Conservation (phyloP, 345 rosid species). For the Linum lewisii region DNA sequence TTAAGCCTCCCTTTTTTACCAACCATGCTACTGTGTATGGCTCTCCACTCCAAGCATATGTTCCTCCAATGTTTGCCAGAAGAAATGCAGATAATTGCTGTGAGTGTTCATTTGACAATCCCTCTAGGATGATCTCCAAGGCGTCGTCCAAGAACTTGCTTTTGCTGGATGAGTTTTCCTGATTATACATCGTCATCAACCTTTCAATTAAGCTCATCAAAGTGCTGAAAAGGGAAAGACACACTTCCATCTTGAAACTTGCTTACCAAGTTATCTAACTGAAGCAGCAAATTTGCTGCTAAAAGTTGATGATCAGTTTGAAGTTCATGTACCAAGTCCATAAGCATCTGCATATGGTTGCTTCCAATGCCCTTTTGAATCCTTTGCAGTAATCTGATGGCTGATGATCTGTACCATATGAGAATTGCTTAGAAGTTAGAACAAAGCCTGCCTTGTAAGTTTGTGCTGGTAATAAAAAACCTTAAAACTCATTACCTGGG, state of each 20-base stretch:
- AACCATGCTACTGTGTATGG: constrained; percentile 80
- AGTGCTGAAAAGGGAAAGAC: background rate
- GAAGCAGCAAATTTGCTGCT: constrained; percentile 73
- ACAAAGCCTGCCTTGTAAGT: too few relatives aligned
- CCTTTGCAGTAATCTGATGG: constrained; percentile 48
- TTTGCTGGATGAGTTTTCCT: constrained; percentile 48
- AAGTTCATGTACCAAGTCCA: constrained; percentile 36
- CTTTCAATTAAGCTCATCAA: background rate
- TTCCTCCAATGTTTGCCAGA: constrained; percentile 79
- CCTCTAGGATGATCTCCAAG: constrained; percentile 41
- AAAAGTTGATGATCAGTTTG: constrained; percentile 45
- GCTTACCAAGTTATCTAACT: constrained; percentile 53
- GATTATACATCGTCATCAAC: constrained; percentile 13
- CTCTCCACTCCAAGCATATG: constrained; percentile 82
- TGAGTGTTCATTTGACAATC: constrained; percentile 33
- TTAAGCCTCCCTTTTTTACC: constrained; percentile 74
- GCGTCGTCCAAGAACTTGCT: constrained; percentile 43
- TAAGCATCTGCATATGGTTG: constrained; percentile 31
- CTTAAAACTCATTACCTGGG: too few relatives aligned
- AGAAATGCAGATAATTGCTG: constrained; percentile 53
- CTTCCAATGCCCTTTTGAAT: constrained; percentile 47
- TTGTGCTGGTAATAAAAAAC: too few relatives aligned
- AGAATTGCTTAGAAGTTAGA: too few relatives aligned
- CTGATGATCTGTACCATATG: constrained; percentile 50
- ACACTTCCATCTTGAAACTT: background rate